Evolutionary conservation across 2,329 filamentous ascomycete species (phyloP).

Genomic region (Pestalotiopsis sp.): DNA sequence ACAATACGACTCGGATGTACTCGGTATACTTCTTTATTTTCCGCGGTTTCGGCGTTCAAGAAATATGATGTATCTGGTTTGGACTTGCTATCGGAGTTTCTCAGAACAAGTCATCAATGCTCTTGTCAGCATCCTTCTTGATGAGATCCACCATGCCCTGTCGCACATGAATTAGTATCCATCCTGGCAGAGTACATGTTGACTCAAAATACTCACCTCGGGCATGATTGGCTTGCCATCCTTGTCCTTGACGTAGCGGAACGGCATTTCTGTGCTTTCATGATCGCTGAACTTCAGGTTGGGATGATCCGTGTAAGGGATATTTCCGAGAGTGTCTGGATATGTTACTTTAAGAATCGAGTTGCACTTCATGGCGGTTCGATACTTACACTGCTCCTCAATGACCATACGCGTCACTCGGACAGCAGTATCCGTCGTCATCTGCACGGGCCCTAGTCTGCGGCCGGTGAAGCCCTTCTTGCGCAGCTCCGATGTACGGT

Average conservation of each 20-base stretch:
- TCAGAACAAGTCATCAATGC: slow-evolving; percentile 81
- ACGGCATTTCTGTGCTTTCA: slow-evolving; percentile 97
- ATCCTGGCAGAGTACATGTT: background rate
- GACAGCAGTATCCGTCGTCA: slow-evolving; percentile 98
- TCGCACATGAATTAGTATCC: slow-evolving; percentile 15
- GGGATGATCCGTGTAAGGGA: slow-evolving; percentile 84
- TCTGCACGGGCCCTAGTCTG: slow-evolving; percentile 87
- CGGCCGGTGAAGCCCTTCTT: slow-evolving; percentile 91
- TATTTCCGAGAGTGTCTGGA: slow-evolving; percentile 73
- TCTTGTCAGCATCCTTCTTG: slow-evolving; percentile 90
- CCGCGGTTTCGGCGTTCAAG: background rate
- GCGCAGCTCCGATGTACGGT: slow-evolving; percentile 92
- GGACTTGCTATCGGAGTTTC: background rate
- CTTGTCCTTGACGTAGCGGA: slow-evolving; percentile 83
- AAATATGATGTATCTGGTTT: background rate
- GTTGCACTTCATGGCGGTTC: slow-evolving; percentile 7
- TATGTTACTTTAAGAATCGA: slow-evolving; percentile 3
- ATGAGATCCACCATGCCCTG: slow-evolving; percentile 96
- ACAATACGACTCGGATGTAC: background rate
- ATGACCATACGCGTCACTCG: slow-evolving; percentile 89
- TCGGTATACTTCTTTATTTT: background rate
- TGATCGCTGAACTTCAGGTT: slow-evolving; percentile 88
- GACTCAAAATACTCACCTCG: slow-evolving; percentile 54
- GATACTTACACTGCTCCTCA: slow-evolving; percentile 72
- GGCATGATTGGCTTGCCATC: slow-evolving; percentile 89